Conservation (phyloP, 139 green algal genomes). For the Chlorella vulgaris region DNA sequence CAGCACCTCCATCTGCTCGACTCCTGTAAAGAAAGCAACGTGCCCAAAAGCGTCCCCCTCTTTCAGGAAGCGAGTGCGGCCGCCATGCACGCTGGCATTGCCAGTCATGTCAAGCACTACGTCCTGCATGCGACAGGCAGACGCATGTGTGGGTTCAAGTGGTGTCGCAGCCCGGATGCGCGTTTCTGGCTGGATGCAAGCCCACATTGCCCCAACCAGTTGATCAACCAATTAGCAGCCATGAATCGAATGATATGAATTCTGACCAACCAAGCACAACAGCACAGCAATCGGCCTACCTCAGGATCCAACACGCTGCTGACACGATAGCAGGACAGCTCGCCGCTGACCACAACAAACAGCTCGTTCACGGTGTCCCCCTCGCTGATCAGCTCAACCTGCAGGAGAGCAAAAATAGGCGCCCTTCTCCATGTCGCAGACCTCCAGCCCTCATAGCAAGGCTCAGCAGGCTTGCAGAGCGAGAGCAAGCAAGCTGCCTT, state of each 20-base stretch:
- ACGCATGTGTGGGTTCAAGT: not conserved
- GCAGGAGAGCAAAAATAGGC: not conserved
- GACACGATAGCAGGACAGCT: slow-evolving; percentile 15
- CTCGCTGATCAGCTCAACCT: slow-evolving; percentile 58
- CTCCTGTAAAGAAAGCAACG: slow-evolving; percentile 23
- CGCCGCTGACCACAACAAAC: slow-evolving; percentile 54
- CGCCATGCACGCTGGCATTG: slow-evolving; percentile 24
- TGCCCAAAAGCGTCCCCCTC: slow-evolving; percentile 29
- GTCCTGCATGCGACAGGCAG: slow-evolving; percentile 30
- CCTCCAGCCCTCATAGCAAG: too few species aligned
- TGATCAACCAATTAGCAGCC: too few species aligned
- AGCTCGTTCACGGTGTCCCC: slow-evolving; percentile 63
- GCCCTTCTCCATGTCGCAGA: too few species aligned
- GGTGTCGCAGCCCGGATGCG: not conserved
- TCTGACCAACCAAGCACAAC: too few species aligned
- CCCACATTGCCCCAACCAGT: too few species aligned
- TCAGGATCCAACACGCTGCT: slow-evolving; percentile 12
- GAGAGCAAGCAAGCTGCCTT: too few species aligned
- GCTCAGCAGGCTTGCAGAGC: too few species aligned
- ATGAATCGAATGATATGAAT: too few species aligned
- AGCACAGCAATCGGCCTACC: not conserved
- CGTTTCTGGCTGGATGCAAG: too few species aligned
- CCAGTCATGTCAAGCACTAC: slow-evolving; percentile 36
- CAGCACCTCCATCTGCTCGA: slow-evolving; percentile 26
- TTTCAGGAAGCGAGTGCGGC: slow-evolving; percentile 20